Conservation (phyloP, 148 eudicot genomes). For the Heliosperma pusillum region DNA sequence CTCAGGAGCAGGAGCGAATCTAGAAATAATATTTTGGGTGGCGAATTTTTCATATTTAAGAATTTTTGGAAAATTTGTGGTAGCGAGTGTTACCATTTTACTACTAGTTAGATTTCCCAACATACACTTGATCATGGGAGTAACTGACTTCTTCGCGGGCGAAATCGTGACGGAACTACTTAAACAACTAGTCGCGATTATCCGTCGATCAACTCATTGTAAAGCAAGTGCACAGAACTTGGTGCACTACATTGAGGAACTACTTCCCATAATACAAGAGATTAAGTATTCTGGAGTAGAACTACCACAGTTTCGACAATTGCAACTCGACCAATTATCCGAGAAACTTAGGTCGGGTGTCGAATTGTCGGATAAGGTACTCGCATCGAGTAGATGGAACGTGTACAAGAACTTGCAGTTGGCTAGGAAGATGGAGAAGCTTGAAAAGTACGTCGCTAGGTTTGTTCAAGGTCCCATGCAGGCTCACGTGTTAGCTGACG, state of each 20-base stretch:
- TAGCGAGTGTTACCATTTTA: no score
- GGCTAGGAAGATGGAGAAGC: conserved; percentile 73
- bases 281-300: conserved; percentile 79
- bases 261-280: conserved; percentile 75
- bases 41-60: no score
- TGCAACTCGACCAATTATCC: conserved; percentile 67
- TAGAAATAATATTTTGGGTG: no score
- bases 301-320: conserved; percentile 54
- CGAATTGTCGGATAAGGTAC: conserved; percentile 53
- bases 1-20: no score
- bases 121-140: conserved; percentile 38
- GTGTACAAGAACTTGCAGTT: conserved; percentile 64
- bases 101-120: no score
- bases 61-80: no score
- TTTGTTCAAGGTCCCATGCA: conserved; percentile 65
- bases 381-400: conserved; percentile 60
- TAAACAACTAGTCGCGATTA: conserved; percentile 42
- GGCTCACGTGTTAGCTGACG: conserved; percentile 83
- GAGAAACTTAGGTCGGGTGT: conserved; percentile 40
- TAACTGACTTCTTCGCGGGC: conserved; percentile 76
- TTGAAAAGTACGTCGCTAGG: conserved; percentile 49
- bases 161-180: conserved; percentile 85
- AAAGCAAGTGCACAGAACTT: conserved; percentile 59
- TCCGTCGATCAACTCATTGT: conserved; percentile 42
- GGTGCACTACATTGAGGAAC: conserved; percentile 32